phyloP scores from a whole-genome alignment of 108 stramenopile genomes.

The Cyclotella sp. region DNA sequence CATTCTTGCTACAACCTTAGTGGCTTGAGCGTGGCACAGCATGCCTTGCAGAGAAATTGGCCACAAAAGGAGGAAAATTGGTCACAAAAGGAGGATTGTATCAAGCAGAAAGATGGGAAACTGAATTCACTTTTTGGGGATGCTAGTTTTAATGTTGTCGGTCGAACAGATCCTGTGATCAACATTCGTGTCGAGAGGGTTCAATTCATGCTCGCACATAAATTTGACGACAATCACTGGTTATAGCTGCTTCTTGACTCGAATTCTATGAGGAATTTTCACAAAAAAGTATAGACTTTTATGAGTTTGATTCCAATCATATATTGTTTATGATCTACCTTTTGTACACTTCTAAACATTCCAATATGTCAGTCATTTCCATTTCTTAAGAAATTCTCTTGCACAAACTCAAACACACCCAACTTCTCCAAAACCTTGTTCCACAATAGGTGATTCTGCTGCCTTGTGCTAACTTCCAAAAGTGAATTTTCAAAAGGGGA shows the following conservation, averaged over 20 bases:
- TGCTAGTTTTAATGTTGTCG: constrained; percentile 34
- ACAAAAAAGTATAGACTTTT: no score
- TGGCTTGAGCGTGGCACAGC: constrained; percentile 92
- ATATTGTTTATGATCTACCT: no score
- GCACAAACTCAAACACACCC: constrained; percentile 72
- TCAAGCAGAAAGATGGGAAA: not conserved
- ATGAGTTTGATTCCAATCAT: not conserved
- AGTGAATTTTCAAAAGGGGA: constrained; percentile 77
- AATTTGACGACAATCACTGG: no score
- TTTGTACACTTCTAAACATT: no score
- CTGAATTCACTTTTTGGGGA: constrained; percentile 50
- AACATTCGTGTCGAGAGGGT: constrained; percentile 53
- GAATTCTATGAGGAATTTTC: no score
- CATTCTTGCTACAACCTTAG: constrained; percentile 98
- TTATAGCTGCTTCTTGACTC: no score
- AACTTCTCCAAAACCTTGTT: constrained; percentile 83
- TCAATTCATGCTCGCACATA: constrained; percentile 37
- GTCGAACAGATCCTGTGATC: constrained; percentile 46
- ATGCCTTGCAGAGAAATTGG: constrained; percentile 39
- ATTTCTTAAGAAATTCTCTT: not conserved
- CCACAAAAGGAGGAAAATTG: no score
- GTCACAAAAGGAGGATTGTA: not conserved
- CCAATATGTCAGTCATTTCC: not conserved
- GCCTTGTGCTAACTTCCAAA: constrained; percentile 77
- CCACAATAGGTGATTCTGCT: constrained; percentile 74